These are phyloP conservation scores for Setomelanomma holmii DNA, from an alignment of 2,329 filamentous ascomycete species.

Conservation along the genomic window DNA sequence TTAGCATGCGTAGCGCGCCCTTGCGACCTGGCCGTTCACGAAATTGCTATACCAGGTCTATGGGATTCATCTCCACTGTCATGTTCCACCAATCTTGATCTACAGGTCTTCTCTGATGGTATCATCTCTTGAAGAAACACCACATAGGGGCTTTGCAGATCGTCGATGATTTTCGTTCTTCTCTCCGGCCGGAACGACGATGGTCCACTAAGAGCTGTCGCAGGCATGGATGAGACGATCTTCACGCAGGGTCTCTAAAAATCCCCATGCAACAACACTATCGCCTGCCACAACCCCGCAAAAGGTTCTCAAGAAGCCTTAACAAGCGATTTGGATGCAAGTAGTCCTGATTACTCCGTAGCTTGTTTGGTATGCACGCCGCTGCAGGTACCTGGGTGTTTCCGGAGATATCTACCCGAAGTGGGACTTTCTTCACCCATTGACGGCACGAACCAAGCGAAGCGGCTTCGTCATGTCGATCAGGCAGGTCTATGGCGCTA, in stretches of 20 bases:
- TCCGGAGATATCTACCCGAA: neutral
- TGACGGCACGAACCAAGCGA: neutral
- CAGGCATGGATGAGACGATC: neutral
- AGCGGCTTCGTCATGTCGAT: too few relatives aligned
- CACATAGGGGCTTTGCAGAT: too few relatives aligned
- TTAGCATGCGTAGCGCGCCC: too few relatives aligned
- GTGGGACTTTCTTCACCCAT: neutral
- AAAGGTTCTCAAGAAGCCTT: neutral
- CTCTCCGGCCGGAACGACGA: neutral
- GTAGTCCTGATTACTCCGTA: neutral
- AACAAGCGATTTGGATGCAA: neutral
- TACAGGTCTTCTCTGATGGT: neutral
- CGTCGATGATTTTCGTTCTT: neutral
- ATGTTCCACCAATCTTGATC: neutral
- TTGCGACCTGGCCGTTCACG: neutral
- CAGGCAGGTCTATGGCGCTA: neutral
- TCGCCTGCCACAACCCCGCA: neutral
- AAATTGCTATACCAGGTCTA: neutral
- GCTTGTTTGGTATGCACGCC: neutral
- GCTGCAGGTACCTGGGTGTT: neutral
- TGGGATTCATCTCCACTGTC: neutral
- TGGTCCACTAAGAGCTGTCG: neutral
- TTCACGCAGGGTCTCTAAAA: neutral
- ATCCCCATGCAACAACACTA: neutral
- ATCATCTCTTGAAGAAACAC: too few relatives aligned